Conservation (phyloP, 139 green algal genomes). For the Diplosphaera chodatii region DNA sequence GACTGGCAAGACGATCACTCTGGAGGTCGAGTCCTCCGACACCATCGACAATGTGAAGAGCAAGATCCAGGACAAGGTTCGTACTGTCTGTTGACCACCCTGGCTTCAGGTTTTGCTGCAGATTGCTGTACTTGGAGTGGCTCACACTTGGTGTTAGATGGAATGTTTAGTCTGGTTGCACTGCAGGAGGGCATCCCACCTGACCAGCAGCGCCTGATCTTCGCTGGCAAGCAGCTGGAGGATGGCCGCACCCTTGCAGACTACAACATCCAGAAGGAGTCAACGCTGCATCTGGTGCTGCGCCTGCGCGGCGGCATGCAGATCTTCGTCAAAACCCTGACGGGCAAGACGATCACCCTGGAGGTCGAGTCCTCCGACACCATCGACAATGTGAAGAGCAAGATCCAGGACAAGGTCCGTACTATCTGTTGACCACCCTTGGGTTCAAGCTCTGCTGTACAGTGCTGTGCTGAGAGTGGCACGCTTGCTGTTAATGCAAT, state of each 20-base stretch:
- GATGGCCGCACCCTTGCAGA: constrained; percentile 87
- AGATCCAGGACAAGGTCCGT: constrained; percentile 86
- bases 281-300: constrained; percentile 78
- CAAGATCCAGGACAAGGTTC: constrained; percentile 87
- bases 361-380: constrained; percentile 73
- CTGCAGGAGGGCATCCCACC: constrained; percentile 67
- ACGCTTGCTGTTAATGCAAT: no score
- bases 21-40: constrained; percentile 70
- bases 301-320: constrained; percentile 63
- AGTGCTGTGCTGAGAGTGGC: no score
- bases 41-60: constrained; percentile 81
- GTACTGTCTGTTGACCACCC: constrained; percentile 3
- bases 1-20: constrained; percentile 75
- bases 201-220: constrained; percentile 93
- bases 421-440: not conserved
- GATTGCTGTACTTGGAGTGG: no score
- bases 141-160: no score
- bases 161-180: no score
- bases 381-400: constrained; percentile 81
- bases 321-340: constrained; percentile 90
- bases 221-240: constrained; percentile 94
- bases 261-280: constrained; percentile 94
- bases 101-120: no score
- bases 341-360: constrained; percentile 72
- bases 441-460: no score